Conservation (phyloP, 2,329 filamentous ascomycete genomes). For the Paecilomyces variotii region DNA sequence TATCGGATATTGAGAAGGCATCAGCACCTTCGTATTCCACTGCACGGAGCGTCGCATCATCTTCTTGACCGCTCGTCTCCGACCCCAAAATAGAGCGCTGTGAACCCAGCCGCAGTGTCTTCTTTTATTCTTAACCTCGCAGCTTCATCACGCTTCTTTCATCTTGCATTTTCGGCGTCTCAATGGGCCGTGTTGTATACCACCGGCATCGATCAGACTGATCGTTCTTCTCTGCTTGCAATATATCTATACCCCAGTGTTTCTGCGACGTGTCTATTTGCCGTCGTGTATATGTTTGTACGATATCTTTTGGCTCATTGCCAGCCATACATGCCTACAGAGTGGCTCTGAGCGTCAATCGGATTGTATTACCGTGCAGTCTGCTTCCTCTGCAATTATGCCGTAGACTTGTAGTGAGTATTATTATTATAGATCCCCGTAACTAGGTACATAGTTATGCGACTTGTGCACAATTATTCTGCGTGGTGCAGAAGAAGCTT, state of each 20-base stretch:
- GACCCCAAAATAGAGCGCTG: background rate
- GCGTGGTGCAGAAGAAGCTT: background rate
- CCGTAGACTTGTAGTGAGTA: too few species aligned
- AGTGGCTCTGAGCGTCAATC: background rate
- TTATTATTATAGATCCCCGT: too few species aligned
- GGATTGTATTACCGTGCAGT: background rate
- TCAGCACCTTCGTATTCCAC: background rate
- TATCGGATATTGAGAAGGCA: background rate
- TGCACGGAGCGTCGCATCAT: background rate
- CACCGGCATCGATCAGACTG: background rate
- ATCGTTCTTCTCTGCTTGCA: background rate
- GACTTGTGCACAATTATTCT: background rate
- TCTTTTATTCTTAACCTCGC: background rate
- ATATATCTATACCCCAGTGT: background rate
- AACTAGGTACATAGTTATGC: background rate
- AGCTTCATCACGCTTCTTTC: background rate
- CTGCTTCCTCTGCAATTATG: background rate
- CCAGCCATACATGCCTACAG: background rate
- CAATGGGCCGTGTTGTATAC: background rate
- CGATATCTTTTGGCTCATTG: background rate
- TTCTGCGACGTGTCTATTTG: background rate
- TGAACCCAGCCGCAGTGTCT: background rate
- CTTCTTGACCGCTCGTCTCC: background rate
- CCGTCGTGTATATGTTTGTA: background rate
- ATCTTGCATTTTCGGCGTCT: background rate